Conservation (phyloP, 768 basidiomycete genomes). For the Tephrocybe sp. region DNA sequence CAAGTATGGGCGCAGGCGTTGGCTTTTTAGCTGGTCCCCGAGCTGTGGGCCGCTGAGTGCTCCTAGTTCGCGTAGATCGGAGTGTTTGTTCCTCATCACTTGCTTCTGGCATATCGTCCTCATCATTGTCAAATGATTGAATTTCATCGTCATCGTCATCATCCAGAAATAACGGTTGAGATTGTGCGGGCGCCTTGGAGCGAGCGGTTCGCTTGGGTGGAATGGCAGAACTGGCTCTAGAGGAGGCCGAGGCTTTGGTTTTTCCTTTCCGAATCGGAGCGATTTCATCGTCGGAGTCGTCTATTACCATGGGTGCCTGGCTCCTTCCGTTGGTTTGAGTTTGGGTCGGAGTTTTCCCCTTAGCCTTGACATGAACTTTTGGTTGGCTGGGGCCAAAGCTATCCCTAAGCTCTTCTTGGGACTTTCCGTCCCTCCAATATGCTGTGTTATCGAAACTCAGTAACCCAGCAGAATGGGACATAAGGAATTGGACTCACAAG, state of each 20-base stretch:
- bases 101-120: slow-evolving; percentile 20
- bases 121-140: slow-evolving; percentile 22
- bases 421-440: slow-evolving; percentile 52
- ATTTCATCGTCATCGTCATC: slow-evolving; percentile 51
- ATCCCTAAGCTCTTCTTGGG: slow-evolving; percentile 22
- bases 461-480: slow-evolving; percentile 6
- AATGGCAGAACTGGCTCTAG: slow-evolving; percentile 24
- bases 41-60: slow-evolving; percentile 23
- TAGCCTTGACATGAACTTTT: slow-evolving; percentile 12
- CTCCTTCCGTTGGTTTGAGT: slow-evolving; percentile 21
- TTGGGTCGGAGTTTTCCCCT: slow-evolving; percentile 14
- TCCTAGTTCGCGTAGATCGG: slow-evolving; percentile 24
- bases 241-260: slow-evolving; percentile 28
- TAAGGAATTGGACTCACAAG: slow-evolving; percentile 34
- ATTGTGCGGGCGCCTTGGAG: slow-evolving; percentile 29
- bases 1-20: slow-evolving; percentile 36
- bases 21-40: slow-evolving; percentile 23
- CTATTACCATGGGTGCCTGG: slow-evolving; percentile 27
- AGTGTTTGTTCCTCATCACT: slow-evolving; percentile 28
- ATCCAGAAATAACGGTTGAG: slow-evolving; percentile 51
- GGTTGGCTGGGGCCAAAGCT: slow-evolving; percentile 21
- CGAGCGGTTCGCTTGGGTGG: slow-evolving; percentile 20
- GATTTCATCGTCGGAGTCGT: slow-evolving; percentile 34
- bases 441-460: slow-evolving; percentile 30
- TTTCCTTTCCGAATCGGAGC: slow-evolving; percentile 15